These are phyloP conservation scores for Trametes coccinea DNA, from an alignment of 768 basidiomycete species.

Conservation along the genomic window DNA sequence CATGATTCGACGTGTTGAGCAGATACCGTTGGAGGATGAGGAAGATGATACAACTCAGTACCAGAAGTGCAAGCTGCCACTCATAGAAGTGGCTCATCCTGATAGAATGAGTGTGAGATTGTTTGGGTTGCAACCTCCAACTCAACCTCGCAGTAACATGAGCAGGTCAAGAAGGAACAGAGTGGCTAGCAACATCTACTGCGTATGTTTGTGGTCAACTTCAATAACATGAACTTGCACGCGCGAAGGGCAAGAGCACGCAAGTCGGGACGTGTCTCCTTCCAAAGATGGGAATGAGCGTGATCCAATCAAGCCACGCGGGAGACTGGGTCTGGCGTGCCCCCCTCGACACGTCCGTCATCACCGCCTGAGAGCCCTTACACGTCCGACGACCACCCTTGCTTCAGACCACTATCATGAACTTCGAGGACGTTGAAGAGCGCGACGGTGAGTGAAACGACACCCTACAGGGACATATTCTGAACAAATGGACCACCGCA, in stretches of 20 bases:
- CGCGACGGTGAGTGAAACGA: constrained; percentile 72
- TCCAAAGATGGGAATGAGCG: not conserved
- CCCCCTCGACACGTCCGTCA: constrained; percentile 18
- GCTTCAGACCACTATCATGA: constrained; percentile 36
- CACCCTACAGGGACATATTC: not conserved
- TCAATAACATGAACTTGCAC: no score
- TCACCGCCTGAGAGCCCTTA: constrained; percentile 2
- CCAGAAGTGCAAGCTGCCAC: constrained; percentile 29
- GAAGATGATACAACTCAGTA: constrained; percentile 20
- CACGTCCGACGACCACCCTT: constrained; percentile 8
- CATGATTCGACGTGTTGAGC: constrained; percentile 15
- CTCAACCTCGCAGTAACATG: no score
- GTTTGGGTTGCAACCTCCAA: no score
- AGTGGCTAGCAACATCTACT: no score
- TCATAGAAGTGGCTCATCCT: constrained; percentile 28
- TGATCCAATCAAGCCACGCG: constrained; percentile 10
- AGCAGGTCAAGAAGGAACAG: no score
- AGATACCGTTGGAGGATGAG: constrained; percentile 27
- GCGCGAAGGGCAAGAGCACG: not conserved
- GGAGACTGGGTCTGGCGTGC: not conserved
- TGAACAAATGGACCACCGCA: constrained; percentile 32
- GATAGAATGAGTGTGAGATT: no score
- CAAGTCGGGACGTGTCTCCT: not conserved
- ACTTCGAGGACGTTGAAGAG: constrained; percentile 97
- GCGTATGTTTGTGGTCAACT: no score